A percentile compares a stretch with the other conserved stretches of the same genome.
These are phyloP conservation scores for Penicillium crystallinum DNA, from an alignment of 495 filamentous ascomycete genomes.

Conservation along the genomic window DNA sequence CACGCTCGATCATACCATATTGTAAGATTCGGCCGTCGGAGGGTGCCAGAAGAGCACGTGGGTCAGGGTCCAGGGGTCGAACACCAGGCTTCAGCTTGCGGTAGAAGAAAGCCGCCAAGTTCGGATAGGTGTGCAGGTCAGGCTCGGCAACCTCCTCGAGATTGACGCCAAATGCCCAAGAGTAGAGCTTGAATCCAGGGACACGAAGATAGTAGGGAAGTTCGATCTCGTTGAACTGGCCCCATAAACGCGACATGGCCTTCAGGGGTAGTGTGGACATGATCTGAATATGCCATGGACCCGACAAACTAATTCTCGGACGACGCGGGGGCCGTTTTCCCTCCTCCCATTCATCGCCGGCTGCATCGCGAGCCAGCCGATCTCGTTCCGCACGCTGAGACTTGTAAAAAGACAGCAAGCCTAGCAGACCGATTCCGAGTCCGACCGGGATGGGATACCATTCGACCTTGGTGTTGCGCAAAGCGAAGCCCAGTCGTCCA, in stretches of 20 bases:
- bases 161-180: slow-evolving; percentile 89
- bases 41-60: slow-evolving; percentile 73
- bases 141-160: slow-evolving; percentile 80
- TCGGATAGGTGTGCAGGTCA: slow-evolving; percentile 84
- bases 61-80: slow-evolving; percentile 79
- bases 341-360: slow-evolving; percentile 43
- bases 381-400: slow-evolving; percentile 52
- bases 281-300: slow-evolving; percentile 93
- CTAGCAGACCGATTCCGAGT: slow-evolving; percentile 82
- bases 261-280: slow-evolving; percentile 96
- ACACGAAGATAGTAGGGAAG: slow-evolving; percentile 87
- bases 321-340: slow-evolving; percentile 56
- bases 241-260: slow-evolving; percentile 88
- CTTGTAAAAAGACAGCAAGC: slow-evolving; percentile 78
- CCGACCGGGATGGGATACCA: slow-evolving; percentile 97
- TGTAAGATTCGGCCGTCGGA: slow-evolving; percentile 88
- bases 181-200: slow-evolving; percentile 93
- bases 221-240: slow-evolving; percentile 86
- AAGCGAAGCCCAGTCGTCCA: slow-evolving; percentile 55
- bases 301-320: slow-evolving; percentile 69
- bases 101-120: slow-evolving; percentile 96
- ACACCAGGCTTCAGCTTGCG: slow-evolving; percentile 83
- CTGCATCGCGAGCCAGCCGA: slow-evolving; percentile 41
- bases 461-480: slow-evolving; percentile 71
- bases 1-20: slow-evolving; percentile 84